Conservation (phyloP, 1,284 basidiomycete genomes). For the Austroboletus niveus region DNA sequence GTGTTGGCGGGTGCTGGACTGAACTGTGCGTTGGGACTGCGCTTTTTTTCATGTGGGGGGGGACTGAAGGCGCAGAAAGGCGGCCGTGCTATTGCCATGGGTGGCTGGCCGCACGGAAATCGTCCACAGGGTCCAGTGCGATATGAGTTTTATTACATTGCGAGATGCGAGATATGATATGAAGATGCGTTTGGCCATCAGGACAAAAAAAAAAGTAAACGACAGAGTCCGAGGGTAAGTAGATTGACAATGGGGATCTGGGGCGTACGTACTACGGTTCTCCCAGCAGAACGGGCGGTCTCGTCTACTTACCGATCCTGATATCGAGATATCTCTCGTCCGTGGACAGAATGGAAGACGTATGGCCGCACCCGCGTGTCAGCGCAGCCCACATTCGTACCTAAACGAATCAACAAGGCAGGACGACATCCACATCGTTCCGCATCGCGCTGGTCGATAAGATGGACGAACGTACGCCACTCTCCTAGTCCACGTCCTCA, state of each 20-base stretch:
- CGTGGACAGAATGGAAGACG: slow-evolving; percentile 22
- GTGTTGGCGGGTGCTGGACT: slow-evolving; percentile 2
- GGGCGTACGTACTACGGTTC: no score
- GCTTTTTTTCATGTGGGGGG: not conserved
- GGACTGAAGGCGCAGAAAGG: not conserved
- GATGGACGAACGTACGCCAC: not conserved
- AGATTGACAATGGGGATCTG: no score
- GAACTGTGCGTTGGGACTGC: not conserved
- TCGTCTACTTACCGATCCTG: no score
- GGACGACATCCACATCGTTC: not conserved
- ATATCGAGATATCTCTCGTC: slow-evolving; percentile 8
- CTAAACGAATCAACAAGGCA: not conserved
- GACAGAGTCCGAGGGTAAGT: no score
- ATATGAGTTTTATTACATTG: not conserved
- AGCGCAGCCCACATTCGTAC: slow-evolving; percentile 13
- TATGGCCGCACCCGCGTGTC: slow-evolving; percentile 3
- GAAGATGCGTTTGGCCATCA: not conserved
- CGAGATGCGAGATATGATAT: no score
- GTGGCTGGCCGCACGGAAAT: slow-evolving; percentile 12
- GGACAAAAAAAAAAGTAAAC: not conserved
- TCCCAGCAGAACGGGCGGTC: no score
- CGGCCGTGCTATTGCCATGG: slow-evolving; percentile 1
- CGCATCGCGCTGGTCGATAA: no score
- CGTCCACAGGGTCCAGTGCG: slow-evolving; percentile 20
- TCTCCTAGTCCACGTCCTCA: not conserved